Conservation (phyloP, 2,329 filamentous ascomycete species). For the Cucurbitaria berberidis region DNA sequence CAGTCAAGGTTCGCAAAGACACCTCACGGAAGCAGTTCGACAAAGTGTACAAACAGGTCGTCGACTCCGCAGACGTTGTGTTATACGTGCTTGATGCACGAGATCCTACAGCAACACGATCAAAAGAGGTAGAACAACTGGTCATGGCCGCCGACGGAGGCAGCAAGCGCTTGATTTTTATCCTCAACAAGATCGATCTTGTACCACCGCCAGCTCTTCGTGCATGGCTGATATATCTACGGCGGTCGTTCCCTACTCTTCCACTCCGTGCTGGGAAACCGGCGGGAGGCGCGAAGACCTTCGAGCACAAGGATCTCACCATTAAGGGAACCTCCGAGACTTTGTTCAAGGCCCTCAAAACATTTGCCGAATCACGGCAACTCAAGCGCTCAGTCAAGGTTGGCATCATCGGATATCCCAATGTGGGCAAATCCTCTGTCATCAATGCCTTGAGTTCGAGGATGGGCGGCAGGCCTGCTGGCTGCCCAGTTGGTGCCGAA, state of each 20-base stretch:
- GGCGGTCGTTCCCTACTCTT: slow-evolving; percentile 88
- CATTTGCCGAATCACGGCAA: slow-evolving; percentile 81
- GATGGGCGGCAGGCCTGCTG: slow-evolving; percentile 70
- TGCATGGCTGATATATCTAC: slow-evolving; percentile 82
- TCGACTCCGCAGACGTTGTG: slow-evolving; percentile 86
- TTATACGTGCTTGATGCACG: slow-evolving; percentile 93
- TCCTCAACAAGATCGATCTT: slow-evolving; percentile 95
- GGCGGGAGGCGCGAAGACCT: slow-evolving; percentile 84
- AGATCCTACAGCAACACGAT: slow-evolving; percentile 88
- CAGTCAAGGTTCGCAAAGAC: slow-evolving; percentile 53
- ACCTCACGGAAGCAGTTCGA: slow-evolving; percentile 86
- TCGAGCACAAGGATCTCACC: slow-evolving; percentile 89
- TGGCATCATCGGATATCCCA: slow-evolving; percentile 93
- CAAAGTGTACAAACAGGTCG: slow-evolving; percentile 93
- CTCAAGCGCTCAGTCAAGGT: slow-evolving; percentile 90
- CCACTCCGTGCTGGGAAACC: slow-evolving; percentile 84
- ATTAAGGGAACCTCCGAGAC: slow-evolving; percentile 84
- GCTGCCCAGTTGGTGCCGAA: slow-evolving; percentile 88
- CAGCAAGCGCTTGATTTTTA: slow-evolving; percentile 85
- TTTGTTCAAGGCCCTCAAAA: slow-evolving; percentile 88
- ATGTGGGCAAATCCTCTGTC: slow-evolving; percentile 94
- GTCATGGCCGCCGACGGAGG: slow-evolving; percentile 87
- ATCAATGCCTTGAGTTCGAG: slow-evolving; percentile 89
- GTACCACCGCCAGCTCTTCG: slow-evolving; percentile 82
- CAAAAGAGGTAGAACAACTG: slow-evolving; percentile 86